Evolutionary conservation across 768 basidiomycete genomes (phyloP).

Genomic region (Amanita pallidorosea): DNA sequence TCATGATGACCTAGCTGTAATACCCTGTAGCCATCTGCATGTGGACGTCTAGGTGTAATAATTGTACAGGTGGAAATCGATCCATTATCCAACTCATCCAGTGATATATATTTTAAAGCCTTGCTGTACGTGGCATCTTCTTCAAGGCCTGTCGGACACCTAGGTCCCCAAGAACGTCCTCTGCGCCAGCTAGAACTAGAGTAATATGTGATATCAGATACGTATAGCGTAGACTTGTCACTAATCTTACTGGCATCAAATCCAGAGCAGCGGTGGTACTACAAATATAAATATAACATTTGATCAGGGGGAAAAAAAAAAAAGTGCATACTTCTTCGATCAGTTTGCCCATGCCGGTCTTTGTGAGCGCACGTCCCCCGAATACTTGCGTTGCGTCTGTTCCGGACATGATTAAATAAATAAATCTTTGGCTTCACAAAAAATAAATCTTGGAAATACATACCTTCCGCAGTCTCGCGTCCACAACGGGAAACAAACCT

Average conservation of each 20-base stretch:
- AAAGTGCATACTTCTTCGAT: slow-evolving; percentile 54
- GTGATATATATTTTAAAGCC: slow-evolving; percentile 16
- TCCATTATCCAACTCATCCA: not conserved
- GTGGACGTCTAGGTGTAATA: not conserved
- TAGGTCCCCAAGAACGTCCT: slow-evolving; percentile 64
- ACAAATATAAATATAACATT: not conserved
- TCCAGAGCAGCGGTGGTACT: slow-evolving; percentile 78
- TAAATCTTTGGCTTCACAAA: too few species aligned
- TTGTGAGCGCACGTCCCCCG: slow-evolving; percentile 81
- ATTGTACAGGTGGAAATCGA: not conserved
- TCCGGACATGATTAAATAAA: too few species aligned
- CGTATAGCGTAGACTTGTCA: slow-evolving; percentile 3
- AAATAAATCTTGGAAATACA: not conserved
- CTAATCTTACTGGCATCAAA: slow-evolving; percentile 58
- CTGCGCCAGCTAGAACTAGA: slow-evolving; percentile 67
- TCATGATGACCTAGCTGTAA: not conserved
- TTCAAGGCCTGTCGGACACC: slow-evolving; percentile 67
- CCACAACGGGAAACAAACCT: slow-evolving; percentile 62
- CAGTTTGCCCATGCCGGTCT: slow-evolving; percentile 77
- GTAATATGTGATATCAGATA: not conserved
- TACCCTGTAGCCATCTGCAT: not conserved
- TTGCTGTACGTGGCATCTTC: slow-evolving; percentile 42
- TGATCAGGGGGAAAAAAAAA: slow-evolving; percentile 1
- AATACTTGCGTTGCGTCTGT: slow-evolving; percentile 76
- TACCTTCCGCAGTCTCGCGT: slow-evolving; percentile 63